Evolutionary conservation across 208 protist species (phyloP).

Genomic region (Crithidia mellificae): DNA sequence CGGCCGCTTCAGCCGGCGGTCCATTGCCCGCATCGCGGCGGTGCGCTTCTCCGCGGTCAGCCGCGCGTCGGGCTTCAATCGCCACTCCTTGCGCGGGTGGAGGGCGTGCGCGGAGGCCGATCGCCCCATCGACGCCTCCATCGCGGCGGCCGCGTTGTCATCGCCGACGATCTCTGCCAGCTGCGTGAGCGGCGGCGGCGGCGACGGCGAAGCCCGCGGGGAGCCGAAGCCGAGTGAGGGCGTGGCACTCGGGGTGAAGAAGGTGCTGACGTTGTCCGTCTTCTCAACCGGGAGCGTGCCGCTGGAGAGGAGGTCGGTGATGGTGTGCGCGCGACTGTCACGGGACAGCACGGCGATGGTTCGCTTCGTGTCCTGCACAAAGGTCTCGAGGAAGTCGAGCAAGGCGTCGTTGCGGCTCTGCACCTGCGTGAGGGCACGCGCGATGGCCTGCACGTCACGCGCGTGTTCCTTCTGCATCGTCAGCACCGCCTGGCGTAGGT

Average conservation of each 20-base stretch:
- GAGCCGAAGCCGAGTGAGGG: not conserved
- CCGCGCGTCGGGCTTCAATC: conserved; percentile 17
- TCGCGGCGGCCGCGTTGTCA: not conserved
- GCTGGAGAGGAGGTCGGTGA: conserved; percentile 26
- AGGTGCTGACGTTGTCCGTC: conserved; percentile 13
- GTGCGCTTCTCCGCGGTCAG: conserved; percentile 12
- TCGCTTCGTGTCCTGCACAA: conserved; percentile 24
- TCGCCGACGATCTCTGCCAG: conserved; percentile 5
- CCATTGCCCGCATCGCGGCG: conserved; percentile 13
- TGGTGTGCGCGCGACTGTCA: conserved; percentile 27
- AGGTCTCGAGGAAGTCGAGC: conserved; percentile 47
- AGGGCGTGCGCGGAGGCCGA: not conserved
- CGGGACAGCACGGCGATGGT: conserved; percentile 22
- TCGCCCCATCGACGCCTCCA: not conserved
- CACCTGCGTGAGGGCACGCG: conserved; percentile 21
- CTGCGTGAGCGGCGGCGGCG: conserved; percentile 15
- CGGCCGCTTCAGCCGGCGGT: conserved; percentile 10
- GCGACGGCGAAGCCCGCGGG: not conserved
- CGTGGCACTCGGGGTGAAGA: conserved; percentile 18
- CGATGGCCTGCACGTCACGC: conserved; percentile 30
- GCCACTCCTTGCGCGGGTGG: conserved; percentile 26
- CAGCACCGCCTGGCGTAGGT: conserved; percentile 31
- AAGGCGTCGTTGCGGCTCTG: conserved; percentile 47
- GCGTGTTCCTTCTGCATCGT: conserved; percentile 38
- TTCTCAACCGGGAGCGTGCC: conserved; percentile 15